Percentiles rank a stretch among this genome's conserved stretches.
These are phyloP conservation scores for Arthrobotrys musiformis DNA, from an alignment of 2,329 filamentous ascomycete genomes.

Conservation along the genomic window DNA sequence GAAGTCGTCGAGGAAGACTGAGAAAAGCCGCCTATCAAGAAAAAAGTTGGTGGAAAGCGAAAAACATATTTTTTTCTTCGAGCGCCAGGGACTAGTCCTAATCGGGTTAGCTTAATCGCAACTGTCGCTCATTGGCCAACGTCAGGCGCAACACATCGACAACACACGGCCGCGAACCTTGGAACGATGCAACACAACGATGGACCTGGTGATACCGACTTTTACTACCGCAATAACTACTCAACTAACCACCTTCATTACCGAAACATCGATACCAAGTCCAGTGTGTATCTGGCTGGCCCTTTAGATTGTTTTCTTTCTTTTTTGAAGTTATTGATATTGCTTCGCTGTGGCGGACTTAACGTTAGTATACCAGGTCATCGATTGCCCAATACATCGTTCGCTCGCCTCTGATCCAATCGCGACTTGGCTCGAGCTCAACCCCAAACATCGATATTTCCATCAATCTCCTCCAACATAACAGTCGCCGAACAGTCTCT, in stretches of 20 bases:
- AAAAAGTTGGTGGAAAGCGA: constrained; percentile 39
- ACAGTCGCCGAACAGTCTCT: not conserved
- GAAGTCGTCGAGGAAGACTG: constrained; percentile 24
- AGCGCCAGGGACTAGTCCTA: constrained; percentile 39
- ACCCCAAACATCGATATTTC: constrained; percentile 9
- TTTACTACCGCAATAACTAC: no score
- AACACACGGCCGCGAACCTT: not conserved
- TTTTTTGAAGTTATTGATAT: not conserved
- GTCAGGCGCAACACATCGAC: constrained; percentile 32
- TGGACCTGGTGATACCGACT: no score
- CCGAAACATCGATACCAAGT: no score
- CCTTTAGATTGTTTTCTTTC: not conserved
- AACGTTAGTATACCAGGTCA: not conserved
- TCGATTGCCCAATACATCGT: not conserved
- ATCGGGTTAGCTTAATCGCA: constrained; percentile 20
- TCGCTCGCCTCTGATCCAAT: constrained; percentile 18
- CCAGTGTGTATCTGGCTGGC: not conserved
- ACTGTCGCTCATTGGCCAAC: constrained; percentile 39
- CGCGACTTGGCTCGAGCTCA: not conserved
- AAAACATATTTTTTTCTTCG: constrained; percentile 40
- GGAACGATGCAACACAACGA: not conserved
- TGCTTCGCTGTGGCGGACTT: no score
- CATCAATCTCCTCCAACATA: constrained; percentile 10
- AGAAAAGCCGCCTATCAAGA: constrained; percentile 33
- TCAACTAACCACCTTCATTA: no score